Percentiles rank a stretch among this genome's conserved stretches.
phyloP scores from a whole-genome alignment of 257 asterid genomes.

The Handroanthus guayacan region DNA sequence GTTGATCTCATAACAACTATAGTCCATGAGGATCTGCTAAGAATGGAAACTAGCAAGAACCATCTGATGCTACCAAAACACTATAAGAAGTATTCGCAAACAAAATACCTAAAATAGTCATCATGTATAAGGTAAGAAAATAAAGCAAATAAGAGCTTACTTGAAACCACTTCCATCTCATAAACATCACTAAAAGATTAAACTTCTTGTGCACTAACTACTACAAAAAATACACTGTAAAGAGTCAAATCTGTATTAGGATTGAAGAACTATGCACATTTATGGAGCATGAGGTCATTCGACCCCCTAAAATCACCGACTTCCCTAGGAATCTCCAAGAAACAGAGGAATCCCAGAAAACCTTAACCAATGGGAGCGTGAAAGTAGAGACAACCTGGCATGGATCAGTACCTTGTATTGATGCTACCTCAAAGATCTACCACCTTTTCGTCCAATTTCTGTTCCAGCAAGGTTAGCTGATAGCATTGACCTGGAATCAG shows the following conservation, averaged over 20 bases:
- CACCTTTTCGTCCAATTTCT: conserved; percentile 85
- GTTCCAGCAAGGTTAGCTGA: conserved; percentile 77
- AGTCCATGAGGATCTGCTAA: neutral
- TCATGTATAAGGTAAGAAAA: neutral
- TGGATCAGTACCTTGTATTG: conserved; percentile 15
- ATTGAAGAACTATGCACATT: conserved; percentile 2
- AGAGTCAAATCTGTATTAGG: conserved; percentile 10
- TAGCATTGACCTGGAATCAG: conserved; percentile 74
- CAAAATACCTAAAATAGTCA: neutral
- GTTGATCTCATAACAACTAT: neutral
- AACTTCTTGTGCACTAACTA: neutral
- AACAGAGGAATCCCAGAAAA: neutral
- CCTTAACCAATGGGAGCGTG: conserved; percentile 5
- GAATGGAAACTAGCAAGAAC: neutral
- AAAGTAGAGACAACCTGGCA: neutral
- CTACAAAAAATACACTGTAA: conserved; percentile 28
- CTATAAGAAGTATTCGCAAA: neutral
- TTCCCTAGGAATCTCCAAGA: neutral
- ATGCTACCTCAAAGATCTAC: conserved; percentile 72
- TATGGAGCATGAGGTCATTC: neutral
- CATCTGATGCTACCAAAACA: neutral
- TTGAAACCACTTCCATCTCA: neutral
- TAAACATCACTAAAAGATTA: neutral
- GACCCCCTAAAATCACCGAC: neutral
- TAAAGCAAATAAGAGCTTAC: neutral